A percentile compares a stretch with the other conserved stretches of the same genome.
Conservation (phyloP, 176 grass and related monocot species). For the Canna indica region DNA sequence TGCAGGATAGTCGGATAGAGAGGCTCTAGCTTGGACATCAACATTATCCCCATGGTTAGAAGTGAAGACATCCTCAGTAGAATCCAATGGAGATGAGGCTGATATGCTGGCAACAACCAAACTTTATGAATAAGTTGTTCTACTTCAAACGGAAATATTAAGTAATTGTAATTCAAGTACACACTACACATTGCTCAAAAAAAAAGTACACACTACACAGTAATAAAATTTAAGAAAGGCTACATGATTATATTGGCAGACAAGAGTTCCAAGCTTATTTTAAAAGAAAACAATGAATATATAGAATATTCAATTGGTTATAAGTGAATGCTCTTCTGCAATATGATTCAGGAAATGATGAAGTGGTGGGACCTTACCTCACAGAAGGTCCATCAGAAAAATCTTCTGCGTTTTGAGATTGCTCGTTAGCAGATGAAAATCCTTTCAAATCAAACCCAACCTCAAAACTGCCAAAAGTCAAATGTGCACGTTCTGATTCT, state of each 20-base stretch:
- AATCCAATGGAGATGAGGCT: slow-evolving; percentile 25
- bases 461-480: slow-evolving; percentile 73
- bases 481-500: slow-evolving; percentile 42
- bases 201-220: background rate
- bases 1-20: slow-evolving; percentile 29
- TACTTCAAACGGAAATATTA: background rate
- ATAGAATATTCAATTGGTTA: background rate
- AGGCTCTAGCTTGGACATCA: slow-evolving; percentile 43
- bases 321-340: background rate
- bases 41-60: slow-evolving; percentile 24
- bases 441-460: slow-evolving; percentile 31
- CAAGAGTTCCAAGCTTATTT: background rate
- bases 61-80: slow-evolving; percentile 22
- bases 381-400: slow-evolving; percentile 22
- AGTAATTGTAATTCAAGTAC: too few species aligned
- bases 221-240: background rate
- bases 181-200: too few species aligned
- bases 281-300: background rate
- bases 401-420: slow-evolving; percentile 38
- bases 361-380: background rate
- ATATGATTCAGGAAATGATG: background rate
- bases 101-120: slow-evolving; percentile 31
- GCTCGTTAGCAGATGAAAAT: slow-evolving; percentile 17
- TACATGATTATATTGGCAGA: background rate
- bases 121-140: background rate